Conservation (phyloP, 1,139 yeast genomes). For the Zygosaccharomyces sapae region DNA sequence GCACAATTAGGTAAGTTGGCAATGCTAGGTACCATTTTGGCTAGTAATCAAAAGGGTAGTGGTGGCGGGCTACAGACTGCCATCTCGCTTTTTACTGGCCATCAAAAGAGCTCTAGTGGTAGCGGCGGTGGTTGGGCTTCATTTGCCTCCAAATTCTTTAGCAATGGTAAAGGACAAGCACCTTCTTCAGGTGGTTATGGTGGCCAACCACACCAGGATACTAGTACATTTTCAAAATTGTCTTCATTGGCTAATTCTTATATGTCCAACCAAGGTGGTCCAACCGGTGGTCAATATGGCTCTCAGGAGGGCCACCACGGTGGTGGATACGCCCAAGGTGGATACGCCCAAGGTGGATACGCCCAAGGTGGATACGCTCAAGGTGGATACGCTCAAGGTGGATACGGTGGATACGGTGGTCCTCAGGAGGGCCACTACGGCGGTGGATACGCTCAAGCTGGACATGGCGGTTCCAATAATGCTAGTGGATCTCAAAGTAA, state of each 20-base stretch:
- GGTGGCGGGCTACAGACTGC: slow-evolving; percentile 27
- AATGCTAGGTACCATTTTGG: slow-evolving; percentile 26
- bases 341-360: background rate
- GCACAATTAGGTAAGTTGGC: slow-evolving; percentile 34
- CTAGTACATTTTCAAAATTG: slow-evolving; percentile 1
- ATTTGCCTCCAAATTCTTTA: slow-evolving; percentile 27
- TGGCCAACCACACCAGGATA: slow-evolving; percentile 5
- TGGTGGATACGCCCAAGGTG: background rate
- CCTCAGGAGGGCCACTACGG: no score
- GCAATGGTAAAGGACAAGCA: slow-evolving; percentile 8
- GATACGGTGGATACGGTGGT: background rate
- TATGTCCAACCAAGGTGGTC: slow-evolving; percentile 13
- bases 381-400: background rate
- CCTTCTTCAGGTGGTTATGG: slow-evolving; percentile 4
- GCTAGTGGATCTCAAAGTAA: slow-evolving; percentile 4
- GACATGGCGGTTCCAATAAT: background rate
- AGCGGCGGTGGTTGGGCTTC: slow-evolving; percentile 24
- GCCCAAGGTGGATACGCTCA: background rate
- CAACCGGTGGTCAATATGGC: slow-evolving; percentile 5
- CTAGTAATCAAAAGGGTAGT: slow-evolving; percentile 15
- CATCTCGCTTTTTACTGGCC: slow-evolving; percentile 25
- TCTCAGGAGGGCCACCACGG: slow-evolving; percentile 2
- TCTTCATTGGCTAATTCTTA: slow-evolving; percentile 13
- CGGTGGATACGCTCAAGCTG: background rate
- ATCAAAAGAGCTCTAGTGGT: slow-evolving; percentile 17